Base-by-base conservation (phyloP, 2,329 filamentous ascomycete species). In the Trichoderma sp. region DNA sequence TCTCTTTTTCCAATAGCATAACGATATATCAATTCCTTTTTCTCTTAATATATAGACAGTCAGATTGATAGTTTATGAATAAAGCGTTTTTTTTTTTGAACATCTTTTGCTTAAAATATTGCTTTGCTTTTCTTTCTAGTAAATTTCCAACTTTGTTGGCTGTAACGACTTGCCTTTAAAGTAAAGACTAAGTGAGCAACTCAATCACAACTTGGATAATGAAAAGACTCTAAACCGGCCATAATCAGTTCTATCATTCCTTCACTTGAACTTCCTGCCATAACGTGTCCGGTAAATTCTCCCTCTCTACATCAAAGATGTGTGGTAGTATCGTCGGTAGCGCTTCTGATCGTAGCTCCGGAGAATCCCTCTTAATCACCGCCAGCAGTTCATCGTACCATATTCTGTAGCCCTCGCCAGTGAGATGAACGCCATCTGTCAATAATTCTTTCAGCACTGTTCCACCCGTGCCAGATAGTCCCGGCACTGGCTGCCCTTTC, bases 361-460 rank as follows among this genome's bases (percentile, higher is more conserved):
- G 69, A 6, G 53, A 72, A 9, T 53, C 29, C 7, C 18, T 41
- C 21, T 64, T 12, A 7, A 72, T 72, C 12, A 72, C 29, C 21
- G 69, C 35, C 12, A 72, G 14, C 27, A 72, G 41, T 16, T 72
- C 59, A 27, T 72, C 59, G n/a, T 72, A 72, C 69, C 69, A 72
- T 53, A 72, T 72, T 14, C n/a, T 72, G n/a, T 72, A 64, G 3
- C 56, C 69, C 18, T 64, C 14, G 0, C 69, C 59, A 12, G 69
- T 72, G 2, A 72, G 59, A 53, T 72, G 69, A 27, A 72, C n/a
- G 6, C 69, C 69, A 27, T 72, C 69, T 24, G 59, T 50, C 9
- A 72, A 27, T 8, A 72, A 14, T 3, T 64, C 59, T 6, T 11
- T 72, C 4, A 72, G 18, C 31, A 24, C 27, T 2, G 59, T 72